Percentiles rank a stretch among this genome's conserved stretches.
phyloP scores from a whole-genome alignment of 768 basidiomycete genomes.

The Mycena vitilis region DNA sequence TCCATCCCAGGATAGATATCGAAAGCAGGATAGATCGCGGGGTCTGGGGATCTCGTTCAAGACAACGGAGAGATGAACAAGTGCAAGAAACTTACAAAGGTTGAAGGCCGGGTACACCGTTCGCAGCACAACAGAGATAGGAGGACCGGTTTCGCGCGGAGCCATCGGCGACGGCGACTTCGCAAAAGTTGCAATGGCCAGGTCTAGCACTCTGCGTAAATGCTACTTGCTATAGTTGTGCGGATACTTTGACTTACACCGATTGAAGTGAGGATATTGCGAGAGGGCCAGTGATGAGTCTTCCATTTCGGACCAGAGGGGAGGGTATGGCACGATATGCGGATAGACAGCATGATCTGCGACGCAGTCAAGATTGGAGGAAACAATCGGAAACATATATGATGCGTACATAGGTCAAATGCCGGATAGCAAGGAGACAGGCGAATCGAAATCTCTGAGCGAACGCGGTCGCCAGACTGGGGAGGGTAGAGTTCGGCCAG shows the following conservation, averaged over 20 bases:
- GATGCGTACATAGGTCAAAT: constrained; percentile 48
- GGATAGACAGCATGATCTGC: constrained; percentile 42
- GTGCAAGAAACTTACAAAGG: constrained; percentile 37
- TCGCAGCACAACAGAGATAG: constrained; percentile 15
- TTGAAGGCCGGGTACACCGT: constrained; percentile 38
- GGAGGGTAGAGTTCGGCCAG: constrained; percentile 24
- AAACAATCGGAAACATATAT: constrained; percentile 1
- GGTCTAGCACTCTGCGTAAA: background rate
- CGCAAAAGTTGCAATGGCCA: constrained; percentile 12
- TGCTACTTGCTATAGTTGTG: constrained; percentile 25
- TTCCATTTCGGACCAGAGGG: constrained; percentile 25
- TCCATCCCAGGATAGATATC: constrained; percentile 21
- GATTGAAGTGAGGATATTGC: constrained; percentile 39
- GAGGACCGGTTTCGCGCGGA: constrained; percentile 1
- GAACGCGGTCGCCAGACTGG: background rate
- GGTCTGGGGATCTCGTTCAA: constrained; percentile 3
- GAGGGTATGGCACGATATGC: constrained; percentile 30
- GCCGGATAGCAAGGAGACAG: constrained; percentile 43
- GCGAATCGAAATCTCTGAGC: constrained; percentile 21
- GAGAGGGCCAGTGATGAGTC: background rate
- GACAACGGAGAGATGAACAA: background rate
- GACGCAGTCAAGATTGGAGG: constrained; percentile 26
- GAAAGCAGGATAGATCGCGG: constrained; percentile 23
- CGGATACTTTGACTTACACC: constrained; percentile 36
- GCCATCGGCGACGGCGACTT: background rate